These are phyloP conservation scores for Platismatia glauca DNA, from an alignment of 495 filamentous ascomycete species.

Conservation along the genomic window DNA sequence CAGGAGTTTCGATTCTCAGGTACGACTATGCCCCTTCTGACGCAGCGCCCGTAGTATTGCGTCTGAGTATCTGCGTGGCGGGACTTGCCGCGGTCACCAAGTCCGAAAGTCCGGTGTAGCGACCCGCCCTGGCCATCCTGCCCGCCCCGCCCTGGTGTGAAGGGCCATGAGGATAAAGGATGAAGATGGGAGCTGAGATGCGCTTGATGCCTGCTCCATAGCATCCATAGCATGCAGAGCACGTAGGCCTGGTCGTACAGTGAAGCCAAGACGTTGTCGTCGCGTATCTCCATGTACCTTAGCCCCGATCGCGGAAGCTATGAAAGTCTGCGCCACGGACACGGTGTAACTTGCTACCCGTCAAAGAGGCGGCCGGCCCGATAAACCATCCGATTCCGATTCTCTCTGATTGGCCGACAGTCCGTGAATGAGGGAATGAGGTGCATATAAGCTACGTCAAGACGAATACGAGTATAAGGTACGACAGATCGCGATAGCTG, in stretches of 20 bases:
- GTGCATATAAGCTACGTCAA: constrained; percentile 6
- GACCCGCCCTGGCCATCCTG: constrained; percentile 1
- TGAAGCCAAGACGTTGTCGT: constrained; percentile 11
- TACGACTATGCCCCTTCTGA: constrained; percentile 9
- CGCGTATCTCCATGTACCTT: constrained; percentile 11
- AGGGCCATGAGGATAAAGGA: neutral
- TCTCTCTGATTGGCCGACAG: constrained; percentile 12
- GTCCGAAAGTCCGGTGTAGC: constrained; percentile 9
- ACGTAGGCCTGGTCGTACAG: constrained; percentile 7
- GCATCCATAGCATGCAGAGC: constrained; percentile 6
- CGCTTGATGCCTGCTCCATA: constrained; percentile 7
- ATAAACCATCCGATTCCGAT: constrained; percentile 7
- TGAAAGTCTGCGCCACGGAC: too few species aligned
- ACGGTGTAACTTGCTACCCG: too few species aligned
- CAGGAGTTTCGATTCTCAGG: constrained; percentile 9
- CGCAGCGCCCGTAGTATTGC: constrained; percentile 4
- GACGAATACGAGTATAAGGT: constrained; percentile 16
- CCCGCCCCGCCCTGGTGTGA: too few species aligned
- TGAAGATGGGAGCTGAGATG: constrained; percentile 11
- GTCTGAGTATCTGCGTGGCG: constrained; percentile 8
- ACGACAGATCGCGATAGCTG: too few species aligned
- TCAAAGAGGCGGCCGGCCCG: constrained; percentile 7
- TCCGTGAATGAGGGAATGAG: neutral
- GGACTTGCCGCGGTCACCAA: constrained; percentile 12
- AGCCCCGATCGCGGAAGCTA: too few species aligned